phyloP scores from a whole-genome alignment of 2,329 filamentous ascomycete species.

The Gaeumannomyces tritici region DNA sequence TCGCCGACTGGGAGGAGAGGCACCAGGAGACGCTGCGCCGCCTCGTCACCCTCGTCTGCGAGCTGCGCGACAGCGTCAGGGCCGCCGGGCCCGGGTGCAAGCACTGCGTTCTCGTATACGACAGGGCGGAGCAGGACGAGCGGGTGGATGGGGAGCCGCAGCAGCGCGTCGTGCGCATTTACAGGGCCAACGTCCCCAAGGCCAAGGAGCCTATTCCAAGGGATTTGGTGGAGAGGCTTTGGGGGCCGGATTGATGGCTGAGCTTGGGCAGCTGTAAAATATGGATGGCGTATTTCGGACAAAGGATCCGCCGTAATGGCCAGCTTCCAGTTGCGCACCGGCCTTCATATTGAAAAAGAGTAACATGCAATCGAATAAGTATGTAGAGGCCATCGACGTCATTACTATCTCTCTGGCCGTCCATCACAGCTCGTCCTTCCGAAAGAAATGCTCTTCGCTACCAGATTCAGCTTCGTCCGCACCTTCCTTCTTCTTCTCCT shows the following conservation, averaged over 20 bases:
- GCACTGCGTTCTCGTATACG: conserved; percentile 1
- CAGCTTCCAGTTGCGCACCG: no score
- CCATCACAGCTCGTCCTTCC: conserved; percentile 37
- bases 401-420: not conserved
- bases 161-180: not conserved
- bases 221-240: not conserved
- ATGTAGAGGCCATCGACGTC: no score
- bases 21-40: not conserved
- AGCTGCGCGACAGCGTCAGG: not conserved
- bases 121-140: not conserved
- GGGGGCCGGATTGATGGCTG: not conserved
- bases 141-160: not conserved
- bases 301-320: no score
- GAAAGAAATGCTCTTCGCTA: conserved; percentile 34
- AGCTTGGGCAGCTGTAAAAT: no score
- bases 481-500: conserved; percentile 3
- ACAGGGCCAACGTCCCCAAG: no score
- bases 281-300: no score
- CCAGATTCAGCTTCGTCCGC: conserved; percentile 20
- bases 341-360: no score
- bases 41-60: not conserved
- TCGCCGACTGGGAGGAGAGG: not conserved
- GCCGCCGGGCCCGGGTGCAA: not conserved
- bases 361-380: no score
- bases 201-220: not conserved